Conservation (phyloP, 2,329 filamentous ascomycete genomes). For the Biscogniauxia mediterranea region DNA sequence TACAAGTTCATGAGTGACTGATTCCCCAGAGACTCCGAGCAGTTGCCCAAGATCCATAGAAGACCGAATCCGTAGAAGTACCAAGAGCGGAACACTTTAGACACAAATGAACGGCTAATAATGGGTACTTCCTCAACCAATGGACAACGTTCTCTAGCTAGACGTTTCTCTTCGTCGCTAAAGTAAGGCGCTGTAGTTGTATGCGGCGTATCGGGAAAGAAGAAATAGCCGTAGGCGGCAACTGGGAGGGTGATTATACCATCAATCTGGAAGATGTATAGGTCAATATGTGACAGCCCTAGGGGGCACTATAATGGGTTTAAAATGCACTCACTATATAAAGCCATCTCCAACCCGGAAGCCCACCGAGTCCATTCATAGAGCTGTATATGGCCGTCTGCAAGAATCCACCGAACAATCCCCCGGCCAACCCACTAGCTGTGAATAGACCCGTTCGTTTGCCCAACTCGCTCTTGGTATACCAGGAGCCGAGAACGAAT, state of each 20-base stretch:
- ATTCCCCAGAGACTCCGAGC: slow-evolving; percentile 9
- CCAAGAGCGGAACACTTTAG: slow-evolving; percentile 3
- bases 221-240: slow-evolving; percentile 3
- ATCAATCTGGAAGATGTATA: background rate
- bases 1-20: slow-evolving; percentile 10
- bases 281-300: background rate
- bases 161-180: slow-evolving; percentile 4
- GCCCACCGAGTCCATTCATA: background rate
- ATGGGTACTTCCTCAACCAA: too few relatives aligned
- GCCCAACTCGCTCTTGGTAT: background rate
- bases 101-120: slow-evolving; percentile 1
- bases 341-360: slow-evolving; percentile 3
- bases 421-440: background rate
- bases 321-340: background rate
- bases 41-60: slow-evolving; percentile 9
- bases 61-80: slow-evolving; percentile 10
- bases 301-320: background rate
- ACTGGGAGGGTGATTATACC: background rate
- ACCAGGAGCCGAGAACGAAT: slow-evolving; percentile 1
- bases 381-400: background rate
- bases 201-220: slow-evolving; percentile 2
- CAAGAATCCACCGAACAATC: background rate
- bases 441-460: slow-evolving; percentile 1
- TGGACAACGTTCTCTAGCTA: slow-evolving; percentile 4
- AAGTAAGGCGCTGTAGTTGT: slow-evolving; percentile 3